These are phyloP conservation scores for Cutaneotrichosporon sp. DNA, from an alignment of 1,284 basidiomycete genomes.

Conservation along the genomic window DNA sequence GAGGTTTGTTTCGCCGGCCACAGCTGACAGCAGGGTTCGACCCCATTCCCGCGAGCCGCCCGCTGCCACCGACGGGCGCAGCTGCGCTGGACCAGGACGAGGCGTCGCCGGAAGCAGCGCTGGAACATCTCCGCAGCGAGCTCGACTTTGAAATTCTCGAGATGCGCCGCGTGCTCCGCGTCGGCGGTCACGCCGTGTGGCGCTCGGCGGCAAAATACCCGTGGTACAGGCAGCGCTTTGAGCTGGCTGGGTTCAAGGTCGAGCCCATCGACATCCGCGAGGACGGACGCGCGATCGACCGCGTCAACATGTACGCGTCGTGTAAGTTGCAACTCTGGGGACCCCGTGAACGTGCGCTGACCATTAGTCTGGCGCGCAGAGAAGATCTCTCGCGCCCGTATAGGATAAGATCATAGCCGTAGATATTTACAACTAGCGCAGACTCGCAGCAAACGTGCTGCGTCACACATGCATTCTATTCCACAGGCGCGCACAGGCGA, in stretches of 20 bases:
- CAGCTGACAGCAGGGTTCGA: slow-evolving; percentile 53
- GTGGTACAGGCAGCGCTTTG: slow-evolving; percentile 64
- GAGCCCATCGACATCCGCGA: slow-evolving; percentile 51
- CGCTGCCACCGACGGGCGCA: slow-evolving; percentile 37
- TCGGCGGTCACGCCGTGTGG: slow-evolving; percentile 65
- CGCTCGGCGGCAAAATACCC: slow-evolving; percentile 65
- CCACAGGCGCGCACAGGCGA: too few species aligned
- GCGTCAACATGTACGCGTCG: slow-evolving; percentile 59
- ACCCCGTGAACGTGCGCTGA: slow-evolving; percentile 12
- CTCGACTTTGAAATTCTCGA: slow-evolving; percentile 61
- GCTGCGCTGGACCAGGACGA: slow-evolving; percentile 45
- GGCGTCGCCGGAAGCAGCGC: slow-evolving; percentile 40
- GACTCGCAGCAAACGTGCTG: background rate
- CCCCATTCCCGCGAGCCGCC: slow-evolving; percentile 52
- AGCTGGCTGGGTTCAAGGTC: slow-evolving; percentile 53
- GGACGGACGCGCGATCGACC: slow-evolving; percentile 55
- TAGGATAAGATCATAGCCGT: too few species aligned
- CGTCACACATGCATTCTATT: too few species aligned
- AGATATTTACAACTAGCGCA: too few species aligned
- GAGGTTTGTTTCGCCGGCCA: slow-evolving; percentile 4
- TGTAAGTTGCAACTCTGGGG: slow-evolving; percentile 27
- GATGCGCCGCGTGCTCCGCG: slow-evolving; percentile 58
- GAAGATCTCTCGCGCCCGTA: slow-evolving; percentile 21
- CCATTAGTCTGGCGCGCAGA: slow-evolving; percentile 33
- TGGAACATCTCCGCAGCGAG: slow-evolving; percentile 50